Evolutionary conservation across 495 filamentous ascomycete genomes (phyloP), one percentile per base, ranked within the genome.

Genomic region (Neurospora pannonica): DNA sequence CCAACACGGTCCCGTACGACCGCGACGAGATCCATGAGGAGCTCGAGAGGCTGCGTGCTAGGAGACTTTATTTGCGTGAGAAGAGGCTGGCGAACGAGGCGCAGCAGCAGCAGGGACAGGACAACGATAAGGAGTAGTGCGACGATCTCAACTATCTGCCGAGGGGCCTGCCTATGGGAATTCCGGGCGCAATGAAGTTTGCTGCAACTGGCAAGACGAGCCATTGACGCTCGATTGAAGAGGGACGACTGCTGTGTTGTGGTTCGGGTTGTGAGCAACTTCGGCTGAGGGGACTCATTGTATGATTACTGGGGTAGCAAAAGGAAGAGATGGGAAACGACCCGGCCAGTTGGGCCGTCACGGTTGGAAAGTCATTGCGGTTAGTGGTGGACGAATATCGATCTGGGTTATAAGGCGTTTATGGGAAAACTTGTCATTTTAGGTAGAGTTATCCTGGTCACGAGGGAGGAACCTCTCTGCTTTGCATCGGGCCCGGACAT

Each of bases 1-100:
- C 93, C 48, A 92, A 99, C 83, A 93, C 88, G 79, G 94, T 99
- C 70, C 96, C 96, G 0, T 88, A 91, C 54, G 94, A 98, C 75
- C 89, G 87, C 75, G 95, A 97, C 42, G 96, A 99, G 83, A 95
- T 97, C 74, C 83, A 89, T 8, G 84, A 85, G 69, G 93, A 97
- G 86, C 81, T 97, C 40, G 85, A 94, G 77, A 85, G 93, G 74
- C 85, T 98, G 83, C 88, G 90, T 73, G 84, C 84, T 78, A 81
- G 84, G 74, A 81, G 92, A 74, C 76, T 92, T 74, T 88, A 89
- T 78, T 78, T 86, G 76, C 85, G 92, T 73, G 89, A 89, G 73
- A 83, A 82, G 81, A 83, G 91, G 71, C 79, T 93, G 80, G 87
- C 87, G 75, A 79, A 79, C 42, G 88, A 90, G 81, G 85, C 83